Evolutionary conservation across 1,284 basidiomycete species (phyloP).

Genomic region (Trichosporon ovoides): DNA sequence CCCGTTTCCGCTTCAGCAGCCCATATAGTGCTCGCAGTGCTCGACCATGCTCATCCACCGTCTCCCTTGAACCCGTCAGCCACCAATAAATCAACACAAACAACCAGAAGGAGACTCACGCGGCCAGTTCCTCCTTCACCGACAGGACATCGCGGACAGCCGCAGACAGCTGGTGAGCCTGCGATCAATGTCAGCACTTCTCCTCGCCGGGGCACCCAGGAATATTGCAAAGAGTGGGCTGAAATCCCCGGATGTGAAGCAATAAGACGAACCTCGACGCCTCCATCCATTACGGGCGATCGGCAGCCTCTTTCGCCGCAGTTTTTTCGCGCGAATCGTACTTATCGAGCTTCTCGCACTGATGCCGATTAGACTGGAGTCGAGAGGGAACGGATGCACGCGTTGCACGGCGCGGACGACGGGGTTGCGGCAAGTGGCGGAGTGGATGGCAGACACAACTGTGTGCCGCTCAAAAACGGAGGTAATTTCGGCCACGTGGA

Average conservation of each 20-base stretch:
- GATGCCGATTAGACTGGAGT: background rate
- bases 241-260: background rate
- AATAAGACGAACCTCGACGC: constrained; percentile 24
- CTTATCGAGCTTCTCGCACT: background rate
- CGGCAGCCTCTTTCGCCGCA: constrained; percentile 5
- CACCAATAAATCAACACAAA: background rate
- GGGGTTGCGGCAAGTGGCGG: background rate
- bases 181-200: background rate
- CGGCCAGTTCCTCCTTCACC: constrained; percentile 21
- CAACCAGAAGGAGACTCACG: constrained; percentile 18
- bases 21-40: constrained; percentile 31
- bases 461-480: background rate
- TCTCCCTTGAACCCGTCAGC: constrained; percentile 20
- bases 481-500: constrained; percentile 5
- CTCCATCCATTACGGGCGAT: constrained; percentile 23
- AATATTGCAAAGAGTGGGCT: background rate
- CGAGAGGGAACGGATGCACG: constrained; percentile 4
- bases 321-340: constrained; percentile 11
- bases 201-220: background rate
- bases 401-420: background rate
- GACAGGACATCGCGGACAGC: constrained; percentile 31
- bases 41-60: constrained; percentile 28
- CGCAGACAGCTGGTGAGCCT: constrained; percentile 26
- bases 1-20: constrained; percentile 28
- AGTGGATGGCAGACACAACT: constrained; percentile 4